These are phyloP conservation scores for Pseudopithomyces maydicus DNA, from an alignment of 2,329 filamentous ascomycete genomes.

Conservation along the genomic window DNA sequence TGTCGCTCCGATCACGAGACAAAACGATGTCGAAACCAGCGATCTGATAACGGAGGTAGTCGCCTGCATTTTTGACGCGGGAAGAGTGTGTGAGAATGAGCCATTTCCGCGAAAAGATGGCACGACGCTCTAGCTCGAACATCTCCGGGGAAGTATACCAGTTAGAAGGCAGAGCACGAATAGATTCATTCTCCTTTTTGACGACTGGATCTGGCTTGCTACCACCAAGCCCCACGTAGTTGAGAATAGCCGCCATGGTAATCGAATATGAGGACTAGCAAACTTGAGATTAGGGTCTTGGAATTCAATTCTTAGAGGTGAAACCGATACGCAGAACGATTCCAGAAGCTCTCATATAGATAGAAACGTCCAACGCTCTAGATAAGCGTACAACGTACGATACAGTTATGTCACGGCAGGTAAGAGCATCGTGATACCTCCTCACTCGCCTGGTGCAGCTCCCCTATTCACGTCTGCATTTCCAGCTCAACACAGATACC, in stretches of 20 bases:
- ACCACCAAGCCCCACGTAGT: slow-evolving; percentile 7
- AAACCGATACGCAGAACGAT: not conserved
- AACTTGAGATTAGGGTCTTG: not conserved
- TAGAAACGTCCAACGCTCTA: not conserved
- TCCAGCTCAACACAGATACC: slow-evolving; percentile 5
- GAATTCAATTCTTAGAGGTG: not conserved
- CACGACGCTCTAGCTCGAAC: slow-evolving; percentile 51
- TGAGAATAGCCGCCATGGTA: slow-evolving; percentile 7
- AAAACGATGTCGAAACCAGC: slow-evolving; percentile 19
- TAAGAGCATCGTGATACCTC: slow-evolving; percentile 1
- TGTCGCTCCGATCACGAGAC: slow-evolving; percentile 13
- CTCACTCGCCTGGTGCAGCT: not conserved
- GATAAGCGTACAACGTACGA: not conserved
- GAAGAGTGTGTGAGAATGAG: slow-evolving; percentile 38
- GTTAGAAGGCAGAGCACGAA: slow-evolving; percentile 45
- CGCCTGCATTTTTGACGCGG: slow-evolving; percentile 21
- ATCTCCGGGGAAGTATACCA: slow-evolving; percentile 43
- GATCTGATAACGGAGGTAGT: slow-evolving; percentile 18
- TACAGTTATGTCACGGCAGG: not conserved
- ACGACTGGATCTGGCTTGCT: not conserved
- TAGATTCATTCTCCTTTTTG: slow-evolving; percentile 17
- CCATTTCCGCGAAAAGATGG: slow-evolving; percentile 50
- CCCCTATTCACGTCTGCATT: slow-evolving; percentile 2
- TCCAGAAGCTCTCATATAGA: slow-evolving; percentile 4
- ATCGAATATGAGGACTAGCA: not conserved